Conservation (phyloP, 306 rosid species). For the Castanospermum australe region DNA sequence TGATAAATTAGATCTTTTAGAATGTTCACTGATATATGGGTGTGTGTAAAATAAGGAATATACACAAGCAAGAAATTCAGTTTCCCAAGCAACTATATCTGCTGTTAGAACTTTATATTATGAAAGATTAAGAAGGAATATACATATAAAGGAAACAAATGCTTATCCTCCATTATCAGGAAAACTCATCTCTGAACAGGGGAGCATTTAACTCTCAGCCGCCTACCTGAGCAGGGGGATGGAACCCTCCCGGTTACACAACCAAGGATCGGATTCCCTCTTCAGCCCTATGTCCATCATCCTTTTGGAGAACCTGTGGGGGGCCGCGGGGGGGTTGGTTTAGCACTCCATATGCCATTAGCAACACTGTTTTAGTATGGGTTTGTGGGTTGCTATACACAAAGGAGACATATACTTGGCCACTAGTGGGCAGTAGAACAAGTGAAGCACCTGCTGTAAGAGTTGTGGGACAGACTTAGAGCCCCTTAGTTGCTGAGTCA, state of each 20-base stretch:
- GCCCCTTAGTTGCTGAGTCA: no score
- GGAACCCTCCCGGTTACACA: background rate
- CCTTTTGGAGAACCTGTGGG: no score
- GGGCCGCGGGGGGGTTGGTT: no score
- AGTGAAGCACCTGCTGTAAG: no score
- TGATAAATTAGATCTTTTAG: background rate
- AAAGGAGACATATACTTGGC: no score
- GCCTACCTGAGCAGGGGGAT: background rate
- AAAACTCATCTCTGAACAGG: background rate
- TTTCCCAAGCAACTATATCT: background rate
- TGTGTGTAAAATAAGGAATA: background rate
- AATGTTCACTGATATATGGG: background rate
- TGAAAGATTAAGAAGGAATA: background rate
- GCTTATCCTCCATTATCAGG: background rate
- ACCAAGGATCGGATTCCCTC: background rate
- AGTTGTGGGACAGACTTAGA: no score
- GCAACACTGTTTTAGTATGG: no score
- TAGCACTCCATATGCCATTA: no score
- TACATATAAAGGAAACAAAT: background rate
- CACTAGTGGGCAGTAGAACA: no score
- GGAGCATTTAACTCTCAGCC: background rate
- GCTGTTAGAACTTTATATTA: background rate
- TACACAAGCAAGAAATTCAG: background rate
- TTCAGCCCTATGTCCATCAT: no score
- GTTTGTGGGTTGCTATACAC: no score